Conservation (phyloP, 2,329 filamentous ascomycete genomes). For the Plectosphaerella sp. region DNA sequence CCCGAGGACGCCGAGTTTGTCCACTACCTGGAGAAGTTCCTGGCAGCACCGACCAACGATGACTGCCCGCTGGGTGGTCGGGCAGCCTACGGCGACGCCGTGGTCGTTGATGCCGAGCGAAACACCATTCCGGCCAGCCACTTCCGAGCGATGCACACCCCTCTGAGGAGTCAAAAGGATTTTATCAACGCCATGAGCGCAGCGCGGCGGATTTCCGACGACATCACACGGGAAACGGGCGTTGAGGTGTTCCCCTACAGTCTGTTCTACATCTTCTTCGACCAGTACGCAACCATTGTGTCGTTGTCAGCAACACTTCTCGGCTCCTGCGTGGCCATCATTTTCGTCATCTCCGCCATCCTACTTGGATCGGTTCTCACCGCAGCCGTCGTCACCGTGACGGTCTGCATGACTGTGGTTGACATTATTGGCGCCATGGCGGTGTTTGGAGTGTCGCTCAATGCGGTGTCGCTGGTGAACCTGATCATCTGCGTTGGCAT, state of each 20-base stretch:
- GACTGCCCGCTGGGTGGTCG: slow-evolving; percentile 85
- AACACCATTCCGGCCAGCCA: slow-evolving; percentile 75
- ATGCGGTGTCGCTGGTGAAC: slow-evolving; percentile 93
- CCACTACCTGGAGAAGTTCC: slow-evolving; percentile 78
- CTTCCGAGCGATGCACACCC: slow-evolving; percentile 87
- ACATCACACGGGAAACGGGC: slow-evolving; percentile 66
- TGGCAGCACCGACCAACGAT: slow-evolving; percentile 72
- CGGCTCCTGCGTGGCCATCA: slow-evolving; percentile 77
- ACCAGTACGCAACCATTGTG: slow-evolving; percentile 88
- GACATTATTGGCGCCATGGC: slow-evolving; percentile 97
- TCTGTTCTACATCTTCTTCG: slow-evolving; percentile 98
- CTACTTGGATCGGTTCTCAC: slow-evolving; percentile 83
- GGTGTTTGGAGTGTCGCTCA: slow-evolving; percentile 79
- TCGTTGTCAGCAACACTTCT: slow-evolving; percentile 74
- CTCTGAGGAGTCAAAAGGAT: slow-evolving; percentile 81
- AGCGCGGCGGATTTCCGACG: slow-evolving; percentile 79
- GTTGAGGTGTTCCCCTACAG: slow-evolving; percentile 93
- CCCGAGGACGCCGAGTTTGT: slow-evolving; percentile 90
- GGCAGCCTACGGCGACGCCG: slow-evolving; percentile 79
- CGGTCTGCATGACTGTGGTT: slow-evolving; percentile 87
- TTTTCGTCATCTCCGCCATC: slow-evolving; percentile 73
- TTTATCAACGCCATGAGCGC: slow-evolving; percentile 90
- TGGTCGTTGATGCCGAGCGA: slow-evolving; percentile 68
- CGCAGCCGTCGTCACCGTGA: slow-evolving; percentile 75
- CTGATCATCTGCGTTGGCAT: slow-evolving; percentile 97